Conservation (phyloP, 495 filamentous ascomycete species). For the Rhypophila decipiens region DNA sequence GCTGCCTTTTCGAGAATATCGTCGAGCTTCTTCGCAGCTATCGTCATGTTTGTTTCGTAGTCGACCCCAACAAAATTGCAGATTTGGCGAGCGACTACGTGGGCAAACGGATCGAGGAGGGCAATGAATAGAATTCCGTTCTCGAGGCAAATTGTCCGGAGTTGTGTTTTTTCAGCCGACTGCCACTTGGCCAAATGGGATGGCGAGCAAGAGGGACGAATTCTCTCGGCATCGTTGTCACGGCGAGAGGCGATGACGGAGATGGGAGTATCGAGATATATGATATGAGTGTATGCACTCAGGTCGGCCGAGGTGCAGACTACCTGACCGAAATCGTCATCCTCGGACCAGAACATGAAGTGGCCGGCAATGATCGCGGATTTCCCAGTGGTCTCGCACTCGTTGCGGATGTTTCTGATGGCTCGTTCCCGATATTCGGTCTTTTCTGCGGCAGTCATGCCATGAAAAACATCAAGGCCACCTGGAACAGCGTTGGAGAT, state of each 20-base stretch:
- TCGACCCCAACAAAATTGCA: slow-evolving; percentile 36
- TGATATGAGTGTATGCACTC: slow-evolving; percentile 50
- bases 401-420: slow-evolving; percentile 39
- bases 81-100: slow-evolving; percentile 23
- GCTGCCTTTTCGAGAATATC: slow-evolving; percentile 17
- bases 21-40: slow-evolving; percentile 35
- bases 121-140: slow-evolving; percentile 44
- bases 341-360: slow-evolving; percentile 53
- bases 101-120: slow-evolving; percentile 9
- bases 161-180: slow-evolving; percentile 38
- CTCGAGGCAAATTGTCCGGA: slow-evolving; percentile 43
- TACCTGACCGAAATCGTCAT: slow-evolving; percentile 18
- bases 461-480: slow-evolving; percentile 47
- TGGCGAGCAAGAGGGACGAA: slow-evolving; percentile 29
- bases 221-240: slow-evolving; percentile 30
- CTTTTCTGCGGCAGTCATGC: slow-evolving; percentile 35
- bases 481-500: slow-evolving; percentile 43
- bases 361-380: slow-evolving; percentile 53
- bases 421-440: slow-evolving; percentile 36
- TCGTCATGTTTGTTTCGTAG: slow-evolving; percentile 34
- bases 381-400: slow-evolving; percentile 31
- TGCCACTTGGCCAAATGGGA: slow-evolving; percentile 49
- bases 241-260: slow-evolving; percentile 32
- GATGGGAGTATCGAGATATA: slow-evolving; percentile 49
- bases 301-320: slow-evolving; percentile 46